Conservation (phyloP, 345 rosid genomes). For the Eucalyptus coolabah region DNA sequence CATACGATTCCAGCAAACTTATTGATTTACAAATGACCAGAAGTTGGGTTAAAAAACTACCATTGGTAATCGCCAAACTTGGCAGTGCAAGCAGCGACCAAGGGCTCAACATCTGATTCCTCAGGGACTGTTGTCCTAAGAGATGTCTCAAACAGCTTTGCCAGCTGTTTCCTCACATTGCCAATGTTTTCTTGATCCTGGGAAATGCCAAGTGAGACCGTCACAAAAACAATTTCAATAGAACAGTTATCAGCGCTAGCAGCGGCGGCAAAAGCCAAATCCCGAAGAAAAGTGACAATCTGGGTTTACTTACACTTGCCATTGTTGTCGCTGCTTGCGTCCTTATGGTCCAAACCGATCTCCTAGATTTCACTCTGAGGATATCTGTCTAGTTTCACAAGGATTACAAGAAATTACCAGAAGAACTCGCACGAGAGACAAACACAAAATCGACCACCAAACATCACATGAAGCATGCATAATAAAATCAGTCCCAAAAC, state of each 20-base stretch:
- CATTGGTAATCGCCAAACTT: conserved; percentile 95
- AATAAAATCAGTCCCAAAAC: background rate
- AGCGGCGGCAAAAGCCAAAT: background rate
- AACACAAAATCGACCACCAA: background rate
- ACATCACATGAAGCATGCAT: background rate
- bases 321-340: conserved; percentile 29
- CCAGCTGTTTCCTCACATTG: conserved; percentile 46
- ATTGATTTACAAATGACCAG: background rate
- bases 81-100: conserved; percentile 49
- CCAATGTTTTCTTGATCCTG: conserved; percentile 54
- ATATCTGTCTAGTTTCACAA: conserved; percentile 62
- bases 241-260: background rate
- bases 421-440: background rate
- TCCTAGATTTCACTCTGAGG: conserved; percentile 35
- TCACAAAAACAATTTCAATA: background rate
- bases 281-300: background rate
- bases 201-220: background rate
- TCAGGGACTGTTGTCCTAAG: conserved; percentile 48
- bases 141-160: conserved; percentile 46
- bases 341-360: conserved; percentile 14
- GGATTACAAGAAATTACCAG: background rate
- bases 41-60: conserved; percentile 7
- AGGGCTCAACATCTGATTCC: conserved; percentile 54
- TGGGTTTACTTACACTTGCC: conserved; percentile 41
- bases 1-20: background rate